Percentiles rank a stretch among this genome's conserved stretches.
Conservation (phyloP, 2,329 filamentous ascomycete genomes). For the Lasiodiplodia citricola region DNA sequence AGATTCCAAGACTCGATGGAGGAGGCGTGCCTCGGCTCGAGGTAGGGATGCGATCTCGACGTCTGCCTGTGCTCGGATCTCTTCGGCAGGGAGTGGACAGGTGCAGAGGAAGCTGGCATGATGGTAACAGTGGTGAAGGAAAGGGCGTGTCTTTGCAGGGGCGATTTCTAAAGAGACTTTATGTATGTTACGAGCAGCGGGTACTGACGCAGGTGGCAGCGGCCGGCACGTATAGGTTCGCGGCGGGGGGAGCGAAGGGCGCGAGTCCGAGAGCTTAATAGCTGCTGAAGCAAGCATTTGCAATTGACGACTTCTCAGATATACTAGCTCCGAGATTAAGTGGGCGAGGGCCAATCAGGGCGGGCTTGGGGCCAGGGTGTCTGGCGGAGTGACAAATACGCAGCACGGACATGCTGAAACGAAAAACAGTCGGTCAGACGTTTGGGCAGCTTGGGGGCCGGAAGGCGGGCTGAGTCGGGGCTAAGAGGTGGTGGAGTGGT, state of each 20-base stretch:
- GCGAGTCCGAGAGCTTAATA: not conserved
- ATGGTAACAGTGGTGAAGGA: constrained; percentile 62
- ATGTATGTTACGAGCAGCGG: not conserved
- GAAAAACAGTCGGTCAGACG: constrained; percentile 12
- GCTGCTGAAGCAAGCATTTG: not conserved
- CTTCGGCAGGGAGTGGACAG: constrained; percentile 57
- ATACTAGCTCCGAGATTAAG: constrained; percentile 20
- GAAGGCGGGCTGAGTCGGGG: constrained; percentile 5
- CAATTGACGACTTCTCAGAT: not conserved
- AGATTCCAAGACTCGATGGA: constrained; percentile 28
- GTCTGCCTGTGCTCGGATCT: not conserved
- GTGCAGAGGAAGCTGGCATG: constrained; percentile 71
- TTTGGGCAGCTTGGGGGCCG: constrained; percentile 5
- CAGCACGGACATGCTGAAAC: constrained; percentile 15
- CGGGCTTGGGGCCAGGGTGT: not conserved
- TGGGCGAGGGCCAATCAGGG: not conserved
- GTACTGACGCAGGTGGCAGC: not conserved
- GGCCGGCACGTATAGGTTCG: not conserved
- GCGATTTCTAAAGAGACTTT: constrained; percentile 4
- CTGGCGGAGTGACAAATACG: constrained; percentile 20
- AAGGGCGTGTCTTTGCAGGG: not conserved
- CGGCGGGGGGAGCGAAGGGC: not conserved
- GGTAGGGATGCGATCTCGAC: constrained; percentile 17
- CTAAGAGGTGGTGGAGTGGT: constrained; percentile 2
- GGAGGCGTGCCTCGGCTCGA: constrained; percentile 21